Evolutionary conservation across 768 basidiomycete genomes (phyloP), one percentile per base, ranked within the genome.

Genomic region (Leucogyrophana mollusca): DNA sequence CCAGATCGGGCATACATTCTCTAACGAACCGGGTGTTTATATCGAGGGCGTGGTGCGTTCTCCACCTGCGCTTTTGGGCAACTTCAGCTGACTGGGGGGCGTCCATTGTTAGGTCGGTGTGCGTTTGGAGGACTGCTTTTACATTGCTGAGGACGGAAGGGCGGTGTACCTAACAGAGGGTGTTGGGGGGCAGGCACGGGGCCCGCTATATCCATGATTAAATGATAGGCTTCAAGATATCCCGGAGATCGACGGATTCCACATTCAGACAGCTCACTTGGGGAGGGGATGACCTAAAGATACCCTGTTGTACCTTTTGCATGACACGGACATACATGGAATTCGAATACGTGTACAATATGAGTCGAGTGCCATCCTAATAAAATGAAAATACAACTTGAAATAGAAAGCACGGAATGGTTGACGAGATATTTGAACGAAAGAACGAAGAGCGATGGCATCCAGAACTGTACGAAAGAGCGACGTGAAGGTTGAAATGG

Each of bases 111-210:
- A 86, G 83, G 74, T 90, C 21, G 90, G 91, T 2, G 77, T 93
- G 14, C 77, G 90, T 35, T 65, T 94, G 43, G 90, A 94, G 60
- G 92, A 94, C 56, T 93, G 90, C 57, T 85, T 89, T 57, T 84
- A 78, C 55, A 76, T 92, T 46, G 60, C 74, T 45, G 69, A 74
- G 8, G 56, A 65, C n/a, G 86, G 87, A 0, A 54, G 49, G 1
- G 68, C 82, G 0, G 66, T 75, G 23, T 79, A 78, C 64, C 72
- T 92, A 22, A 91, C 87, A 1, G 76, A 67, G 18, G 77, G 73
- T 11, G 78, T 82, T 18, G 87, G 87, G 8, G 85, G 82, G 5
- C 77, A 72, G 20, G 79, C 82, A 6, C 52, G 39, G 10, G 65
- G 61, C 46, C 65, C 66, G 7, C 67, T 72, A 53, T 47, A 56